Conservation (phyloP, 495 filamentous ascomycete species). For the Hypoxylon fuscum region DNA sequence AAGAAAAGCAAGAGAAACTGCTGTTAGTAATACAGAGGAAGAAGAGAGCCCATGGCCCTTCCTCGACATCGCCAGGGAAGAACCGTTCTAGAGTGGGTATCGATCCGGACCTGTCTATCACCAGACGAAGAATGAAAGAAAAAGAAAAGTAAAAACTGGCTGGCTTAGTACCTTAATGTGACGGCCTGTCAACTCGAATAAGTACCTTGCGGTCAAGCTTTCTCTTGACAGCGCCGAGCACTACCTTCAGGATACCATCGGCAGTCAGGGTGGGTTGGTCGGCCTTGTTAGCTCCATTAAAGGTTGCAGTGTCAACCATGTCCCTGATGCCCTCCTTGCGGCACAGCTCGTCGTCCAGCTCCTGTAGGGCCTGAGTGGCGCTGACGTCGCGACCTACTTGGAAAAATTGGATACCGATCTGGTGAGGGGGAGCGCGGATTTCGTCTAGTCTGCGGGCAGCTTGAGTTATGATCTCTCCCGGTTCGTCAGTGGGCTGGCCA, state of each 20-base stretch:
- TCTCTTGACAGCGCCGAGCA: slow-evolving; percentile 77
- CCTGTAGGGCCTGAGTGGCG: slow-evolving; percentile 71
- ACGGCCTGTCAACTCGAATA: slow-evolving; percentile 16
- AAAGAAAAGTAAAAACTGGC: neutral
- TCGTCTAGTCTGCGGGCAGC: slow-evolving; percentile 76
- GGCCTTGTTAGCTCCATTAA: slow-evolving; percentile 58
- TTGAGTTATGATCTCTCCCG: slow-evolving; percentile 73
- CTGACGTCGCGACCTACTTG: slow-evolving; percentile 82
- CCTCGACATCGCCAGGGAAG: too few species aligned
- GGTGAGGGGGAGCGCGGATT: slow-evolving; percentile 77
- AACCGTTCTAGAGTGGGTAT: too few species aligned
- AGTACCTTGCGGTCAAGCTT: slow-evolving; percentile 62
- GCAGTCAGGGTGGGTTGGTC: slow-evolving; percentile 49
- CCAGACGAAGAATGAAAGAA: neutral
- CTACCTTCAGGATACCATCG: slow-evolving; percentile 83
- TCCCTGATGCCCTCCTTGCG: slow-evolving; percentile 70
- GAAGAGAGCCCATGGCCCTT: too few species aligned
- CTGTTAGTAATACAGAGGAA: too few species aligned
- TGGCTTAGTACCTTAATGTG: neutral
- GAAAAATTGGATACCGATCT: slow-evolving; percentile 96
- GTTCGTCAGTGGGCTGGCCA: slow-evolving; percentile 83
- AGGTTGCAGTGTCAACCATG: slow-evolving; percentile 94
- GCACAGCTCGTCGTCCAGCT: slow-evolving; percentile 80
- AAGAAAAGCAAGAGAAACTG: too few species aligned
- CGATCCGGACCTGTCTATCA: neutral